Evolutionary conservation across 495 filamentous ascomycete genomes (phyloP).

Genomic region (Penicillium malachiteum): DNA sequence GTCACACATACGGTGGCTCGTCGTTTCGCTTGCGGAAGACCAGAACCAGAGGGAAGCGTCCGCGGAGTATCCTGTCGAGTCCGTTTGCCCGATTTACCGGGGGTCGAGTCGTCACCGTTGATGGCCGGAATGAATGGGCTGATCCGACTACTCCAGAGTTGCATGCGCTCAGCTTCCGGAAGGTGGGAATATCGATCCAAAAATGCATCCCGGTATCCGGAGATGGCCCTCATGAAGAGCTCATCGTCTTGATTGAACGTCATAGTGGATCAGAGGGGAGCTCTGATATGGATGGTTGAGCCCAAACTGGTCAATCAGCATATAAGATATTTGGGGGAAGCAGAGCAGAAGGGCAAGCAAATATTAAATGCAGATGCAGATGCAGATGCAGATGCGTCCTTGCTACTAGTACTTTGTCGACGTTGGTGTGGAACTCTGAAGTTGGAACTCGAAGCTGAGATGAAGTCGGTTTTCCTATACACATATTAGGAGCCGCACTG

Average conservation of each 20-base stretch:
- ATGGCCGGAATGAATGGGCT: constrained; percentile 40
- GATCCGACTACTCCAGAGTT: constrained; percentile 44
- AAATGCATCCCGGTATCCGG: constrained; percentile 47
- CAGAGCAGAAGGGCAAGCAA: background rate
- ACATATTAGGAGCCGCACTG: background rate
- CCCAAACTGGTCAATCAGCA: constrained; percentile 30
- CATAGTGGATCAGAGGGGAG: constrained; percentile 24
- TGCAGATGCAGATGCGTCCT: too few relatives aligned
- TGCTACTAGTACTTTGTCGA: too few relatives aligned
- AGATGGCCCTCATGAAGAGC: constrained; percentile 46
- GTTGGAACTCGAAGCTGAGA: too few relatives aligned
- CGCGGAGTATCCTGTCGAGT: constrained; percentile 47
- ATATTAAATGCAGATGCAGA: too few relatives aligned
- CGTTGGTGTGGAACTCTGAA: too few relatives aligned
- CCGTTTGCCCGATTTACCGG: constrained; percentile 44
- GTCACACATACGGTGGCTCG: constrained; percentile 52
- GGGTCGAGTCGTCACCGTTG: constrained; percentile 18
- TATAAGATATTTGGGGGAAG: background rate
- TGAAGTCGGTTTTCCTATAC: too few relatives aligned
- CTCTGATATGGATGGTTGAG: constrained; percentile 4
- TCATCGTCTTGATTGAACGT: constrained; percentile 41
- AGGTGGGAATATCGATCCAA: constrained; percentile 47
- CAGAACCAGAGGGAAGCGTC: constrained; percentile 41
- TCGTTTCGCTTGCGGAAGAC: constrained; percentile 46
- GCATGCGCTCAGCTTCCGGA: constrained; percentile 43